Percentiles rank a stretch among this genome's conserved stretches.
These are phyloP conservation scores for Scedosporium aurantiacum DNA, from an alignment of 2,329 filamentous ascomycete genomes.

Conservation along the genomic window DNA sequence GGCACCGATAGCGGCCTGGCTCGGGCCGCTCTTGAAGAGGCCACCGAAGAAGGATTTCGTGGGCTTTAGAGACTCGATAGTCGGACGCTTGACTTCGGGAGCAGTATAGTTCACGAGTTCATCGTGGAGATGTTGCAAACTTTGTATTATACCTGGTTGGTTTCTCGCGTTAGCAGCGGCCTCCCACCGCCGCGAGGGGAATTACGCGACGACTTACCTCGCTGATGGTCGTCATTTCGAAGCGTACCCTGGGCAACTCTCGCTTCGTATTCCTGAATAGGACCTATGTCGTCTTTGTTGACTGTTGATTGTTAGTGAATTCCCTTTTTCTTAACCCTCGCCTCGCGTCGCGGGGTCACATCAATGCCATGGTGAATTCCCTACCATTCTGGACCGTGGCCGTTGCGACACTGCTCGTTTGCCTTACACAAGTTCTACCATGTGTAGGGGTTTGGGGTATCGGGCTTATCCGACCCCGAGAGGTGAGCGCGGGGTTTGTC, in stretches of 20 bases:
- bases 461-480: background rate
- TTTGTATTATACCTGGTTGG: constrained; percentile 67
- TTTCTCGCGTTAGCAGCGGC: constrained; percentile 7
- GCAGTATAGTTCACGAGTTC: constrained; percentile 65
- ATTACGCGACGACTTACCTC: constrained; percentile 43
- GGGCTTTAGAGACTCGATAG: constrained; percentile 56
- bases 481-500: background rate
- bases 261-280: constrained; percentile 78
- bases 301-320: constrained; percentile 1
- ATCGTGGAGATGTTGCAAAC: constrained; percentile 78
- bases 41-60: constrained; percentile 45
- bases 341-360: background rate
- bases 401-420: background rate
- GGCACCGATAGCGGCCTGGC: constrained; percentile 27
- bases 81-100: constrained; percentile 65
- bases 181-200: background rate
- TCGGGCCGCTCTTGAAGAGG: constrained; percentile 43
- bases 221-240: constrained; percentile 81
- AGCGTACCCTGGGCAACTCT: constrained; percentile 64
- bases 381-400: constrained; percentile 1
- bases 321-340: background rate
- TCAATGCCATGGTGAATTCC: background rate
- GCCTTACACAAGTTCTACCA: background rate
- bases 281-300: constrained; percentile 42
- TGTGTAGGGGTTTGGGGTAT: background rate